Conservation (phyloP, 78 protist species). For the Anaeramoeba ignava region DNA sequence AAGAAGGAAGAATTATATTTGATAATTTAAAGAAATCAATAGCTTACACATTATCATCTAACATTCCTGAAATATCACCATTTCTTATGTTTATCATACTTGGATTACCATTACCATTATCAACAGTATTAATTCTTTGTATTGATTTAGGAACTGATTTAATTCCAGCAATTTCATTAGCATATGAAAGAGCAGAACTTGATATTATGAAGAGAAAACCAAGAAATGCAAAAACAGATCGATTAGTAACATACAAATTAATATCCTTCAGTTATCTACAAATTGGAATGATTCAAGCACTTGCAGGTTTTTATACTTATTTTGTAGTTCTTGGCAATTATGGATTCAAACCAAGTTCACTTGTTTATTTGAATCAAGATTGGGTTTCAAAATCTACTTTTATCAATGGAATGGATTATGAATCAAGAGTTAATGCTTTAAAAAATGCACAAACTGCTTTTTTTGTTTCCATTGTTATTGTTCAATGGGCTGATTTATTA, state of each 20-base stretch:
- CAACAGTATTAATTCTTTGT: conserved; percentile 63
- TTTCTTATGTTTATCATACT: conserved; percentile 61
- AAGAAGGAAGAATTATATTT: conserved; percentile 82
- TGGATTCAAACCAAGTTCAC: conserved; percentile 23
- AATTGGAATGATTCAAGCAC: conserved; percentile 46
- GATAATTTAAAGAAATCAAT: conserved; percentile 88
- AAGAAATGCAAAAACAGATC: conserved; percentile 53
- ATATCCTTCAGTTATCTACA: conserved; percentile 12
- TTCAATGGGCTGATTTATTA: conserved; percentile 64
- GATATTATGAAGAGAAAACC: conserved; percentile 83
- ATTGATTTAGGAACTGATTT: conserved; percentile 85
- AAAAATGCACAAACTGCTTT: conserved; percentile 30
- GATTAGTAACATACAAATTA: conserved; percentile 16
- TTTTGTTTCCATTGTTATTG: conserved; percentile 52
- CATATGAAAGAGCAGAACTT: conserved; percentile 63
- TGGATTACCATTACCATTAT: conserved; percentile 68
- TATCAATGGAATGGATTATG: neutral
- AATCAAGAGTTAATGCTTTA: neutral
- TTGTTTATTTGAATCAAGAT: neutral
- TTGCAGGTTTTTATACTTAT: conserved; percentile 34
- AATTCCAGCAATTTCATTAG: conserved; percentile 79
- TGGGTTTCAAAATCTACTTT: neutral
- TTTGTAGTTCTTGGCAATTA: conserved; percentile 28
- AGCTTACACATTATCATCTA: conserved; percentile 69
- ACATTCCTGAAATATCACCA: conserved; percentile 80